Conservation (phyloP, 805 yeast species). For the Wickerhamomyces bisporus region DNA sequence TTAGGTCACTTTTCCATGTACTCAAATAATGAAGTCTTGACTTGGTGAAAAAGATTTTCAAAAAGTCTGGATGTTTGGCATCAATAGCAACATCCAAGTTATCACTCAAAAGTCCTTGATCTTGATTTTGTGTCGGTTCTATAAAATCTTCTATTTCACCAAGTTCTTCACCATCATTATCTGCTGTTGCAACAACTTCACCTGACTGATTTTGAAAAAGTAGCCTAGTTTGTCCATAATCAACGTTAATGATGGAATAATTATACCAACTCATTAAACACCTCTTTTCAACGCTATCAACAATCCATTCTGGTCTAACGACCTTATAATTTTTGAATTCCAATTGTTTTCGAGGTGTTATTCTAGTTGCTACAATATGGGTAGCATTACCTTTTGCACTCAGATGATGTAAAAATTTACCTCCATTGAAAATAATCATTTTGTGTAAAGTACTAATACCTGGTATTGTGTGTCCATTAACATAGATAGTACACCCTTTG, state of each 20-base stretch:
- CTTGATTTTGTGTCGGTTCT: slow-evolving; percentile 8
- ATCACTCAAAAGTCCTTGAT: slow-evolving; percentile 4
- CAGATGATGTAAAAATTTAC: slow-evolving; percentile 63
- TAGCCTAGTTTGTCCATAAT: slow-evolving; percentile 49
- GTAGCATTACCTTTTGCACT: slow-evolving; percentile 71
- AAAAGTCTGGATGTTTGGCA: slow-evolving; percentile 74
- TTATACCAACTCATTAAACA: slow-evolving; percentile 64
- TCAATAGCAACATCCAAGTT: slow-evolving; percentile 30
- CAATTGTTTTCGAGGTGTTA: slow-evolving; percentile 70
- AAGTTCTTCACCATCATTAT: slow-evolving; percentile 4
- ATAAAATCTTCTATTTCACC: slow-evolving; percentile 1
- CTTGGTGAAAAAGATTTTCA: slow-evolving; percentile 65
- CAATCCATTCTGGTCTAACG: slow-evolving; percentile 79
- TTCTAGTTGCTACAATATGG: slow-evolving; percentile 73
- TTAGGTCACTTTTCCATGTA: slow-evolving; percentile 74
- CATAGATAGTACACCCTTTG: slow-evolving; percentile 58
- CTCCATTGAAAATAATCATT: slow-evolving; percentile 73
- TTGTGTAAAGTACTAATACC: slow-evolving; percentile 68
- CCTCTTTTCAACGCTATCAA: slow-evolving; percentile 49
- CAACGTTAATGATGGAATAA: slow-evolving; percentile 47
- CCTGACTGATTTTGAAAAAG: slow-evolving; percentile 18
- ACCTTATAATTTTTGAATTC: slow-evolving; percentile 69
- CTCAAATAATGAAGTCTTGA: slow-evolving; percentile 88
- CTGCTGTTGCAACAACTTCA: slow-evolving; percentile 2
- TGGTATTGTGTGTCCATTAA: slow-evolving; percentile 88